Evolutionary conservation across 2,329 filamentous ascomycete genomes (phyloP), one percentile per base, ranked within the genome.

Genomic region (Rutstroemia sp.): DNA sequence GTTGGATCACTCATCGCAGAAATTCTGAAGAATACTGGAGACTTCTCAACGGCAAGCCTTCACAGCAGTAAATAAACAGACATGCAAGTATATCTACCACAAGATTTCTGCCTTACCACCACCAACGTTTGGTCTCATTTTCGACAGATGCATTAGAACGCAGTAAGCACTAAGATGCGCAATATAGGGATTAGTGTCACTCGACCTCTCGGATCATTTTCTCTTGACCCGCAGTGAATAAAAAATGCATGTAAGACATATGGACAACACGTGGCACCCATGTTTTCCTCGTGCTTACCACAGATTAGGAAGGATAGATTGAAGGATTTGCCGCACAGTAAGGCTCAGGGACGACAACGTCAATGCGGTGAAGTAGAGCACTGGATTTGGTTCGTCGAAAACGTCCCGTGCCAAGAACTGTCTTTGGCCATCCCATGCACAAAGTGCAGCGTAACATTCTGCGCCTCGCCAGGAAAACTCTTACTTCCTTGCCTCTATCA

Each of bases 231-330:
- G 47, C 44, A 21, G 12, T 23, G 27, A 21, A 19, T 30, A 38
- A 42, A 25, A 27, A 18, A 27, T 48, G 30, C 34, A 38, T 48
- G 37, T 54, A 54, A 49, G 45, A 54, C 52, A 54, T 23, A 34
- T 37, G 52, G 52, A 23, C 12, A 38, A 27, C 52, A 54, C 52
- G 52, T 54, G 52, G 52, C 44, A 48, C 44, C 30, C 44, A 49
- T 49, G 44, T 42, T 10, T 34, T 34, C 30, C 9, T 34, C 30
- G 9, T 34, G 30, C 30, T 34, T 12, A 12, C 30, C 30, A 34
- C 30, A 34, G 9, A 34, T 34, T 34, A 34, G 30, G 4, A 34
- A 34, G 30, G 30, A 12, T 12, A 34, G 12, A 34, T 34, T 34
- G 30, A 34, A 34, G 30, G 30, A 34, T 34, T 1, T 34, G 30